Conservation (phyloP, 2,329 filamentous ascomycete genomes). For the Colletotrichum endophyticum region DNA sequence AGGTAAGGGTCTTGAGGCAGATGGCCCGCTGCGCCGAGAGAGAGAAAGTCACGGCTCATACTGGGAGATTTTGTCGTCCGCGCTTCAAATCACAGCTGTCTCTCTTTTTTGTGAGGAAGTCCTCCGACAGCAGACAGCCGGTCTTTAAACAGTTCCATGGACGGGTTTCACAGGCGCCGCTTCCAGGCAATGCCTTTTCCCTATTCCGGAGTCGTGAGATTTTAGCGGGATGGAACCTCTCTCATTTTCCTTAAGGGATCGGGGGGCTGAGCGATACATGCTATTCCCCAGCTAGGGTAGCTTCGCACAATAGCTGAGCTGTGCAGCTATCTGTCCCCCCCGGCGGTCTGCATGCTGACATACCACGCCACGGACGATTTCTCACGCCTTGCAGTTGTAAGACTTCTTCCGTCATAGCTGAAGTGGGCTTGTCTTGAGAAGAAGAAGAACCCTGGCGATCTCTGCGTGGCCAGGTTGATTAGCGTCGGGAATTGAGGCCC, state of each 20-base stretch:
- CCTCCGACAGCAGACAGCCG: not conserved
- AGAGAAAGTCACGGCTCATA: not conserved
- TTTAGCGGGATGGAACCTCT: not conserved
- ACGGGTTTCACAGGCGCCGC: not conserved
- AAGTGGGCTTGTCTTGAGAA: not conserved
- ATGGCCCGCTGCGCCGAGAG: not conserved
- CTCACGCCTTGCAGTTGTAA: not conserved
- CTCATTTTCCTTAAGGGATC: not conserved
- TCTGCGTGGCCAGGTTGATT: not conserved
- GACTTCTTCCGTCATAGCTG: not conserved
- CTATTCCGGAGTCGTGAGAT: not conserved
- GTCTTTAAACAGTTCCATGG: not conserved
- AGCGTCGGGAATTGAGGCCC: not conserved
- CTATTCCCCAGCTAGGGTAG: not conserved
- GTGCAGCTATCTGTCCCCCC: not conserved
- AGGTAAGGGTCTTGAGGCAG: conserved; percentile 43
- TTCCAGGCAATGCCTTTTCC: not conserved
- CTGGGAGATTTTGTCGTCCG: not conserved
- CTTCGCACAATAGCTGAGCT: not conserved
- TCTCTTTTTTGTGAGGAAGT: not conserved
- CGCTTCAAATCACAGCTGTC: not conserved
- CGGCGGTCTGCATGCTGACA: not conserved
- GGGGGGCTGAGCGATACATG: not conserved
- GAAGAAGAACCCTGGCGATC: not conserved
- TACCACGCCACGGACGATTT: not conserved